phyloP scores from a whole-genome alignment of 768 basidiomycete species.

The Chalciporus sphaerocephalus region DNA sequence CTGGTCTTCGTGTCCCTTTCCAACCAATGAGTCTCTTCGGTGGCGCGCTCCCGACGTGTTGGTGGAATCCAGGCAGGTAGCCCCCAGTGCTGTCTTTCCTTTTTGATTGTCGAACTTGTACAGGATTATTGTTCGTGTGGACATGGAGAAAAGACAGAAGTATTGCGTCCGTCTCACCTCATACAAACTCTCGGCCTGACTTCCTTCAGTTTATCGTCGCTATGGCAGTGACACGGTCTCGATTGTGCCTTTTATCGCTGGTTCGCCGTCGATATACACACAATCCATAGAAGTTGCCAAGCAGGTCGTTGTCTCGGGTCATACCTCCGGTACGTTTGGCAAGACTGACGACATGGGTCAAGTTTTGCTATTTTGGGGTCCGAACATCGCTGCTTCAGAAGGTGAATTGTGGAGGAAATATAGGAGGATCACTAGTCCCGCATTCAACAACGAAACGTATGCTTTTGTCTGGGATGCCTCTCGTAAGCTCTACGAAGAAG shows the following conservation, averaged over 20 bases:
- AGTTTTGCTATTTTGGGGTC: constrained; percentile 17
- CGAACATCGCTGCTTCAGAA: constrained; percentile 12
- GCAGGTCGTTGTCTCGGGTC: constrained; percentile 17
- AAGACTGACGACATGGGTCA: constrained; percentile 10
- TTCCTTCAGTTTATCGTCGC: constrained; percentile 15
- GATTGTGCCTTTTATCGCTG: constrained; percentile 19
- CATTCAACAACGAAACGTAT: constrained; percentile 25
- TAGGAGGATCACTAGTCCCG: constrained; percentile 18
- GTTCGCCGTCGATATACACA: constrained; percentile 18
- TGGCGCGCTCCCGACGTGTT: constrained; percentile 13
- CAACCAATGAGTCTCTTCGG: constrained; percentile 9
- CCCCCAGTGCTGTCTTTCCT: neutral
- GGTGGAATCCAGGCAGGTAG: constrained; percentile 19
- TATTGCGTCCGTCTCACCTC: neutral
- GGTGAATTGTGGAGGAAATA: constrained; percentile 20
- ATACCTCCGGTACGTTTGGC: constrained; percentile 18
- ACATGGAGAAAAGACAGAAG: constrained; percentile 22
- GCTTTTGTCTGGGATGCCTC: constrained; percentile 20
- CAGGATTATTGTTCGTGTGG: constrained; percentile 20
- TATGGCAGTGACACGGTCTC: constrained; percentile 21
- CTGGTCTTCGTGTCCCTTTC: constrained; percentile 21
- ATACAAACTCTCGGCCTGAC: neutral
- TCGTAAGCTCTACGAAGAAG: constrained; percentile 17
- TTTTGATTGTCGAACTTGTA: neutral
- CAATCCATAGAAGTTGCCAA: constrained; percentile 19